Base-by-base conservation (phyloP, 2,329 filamentous ascomycete species). In the Zalaria sp. region DNA sequence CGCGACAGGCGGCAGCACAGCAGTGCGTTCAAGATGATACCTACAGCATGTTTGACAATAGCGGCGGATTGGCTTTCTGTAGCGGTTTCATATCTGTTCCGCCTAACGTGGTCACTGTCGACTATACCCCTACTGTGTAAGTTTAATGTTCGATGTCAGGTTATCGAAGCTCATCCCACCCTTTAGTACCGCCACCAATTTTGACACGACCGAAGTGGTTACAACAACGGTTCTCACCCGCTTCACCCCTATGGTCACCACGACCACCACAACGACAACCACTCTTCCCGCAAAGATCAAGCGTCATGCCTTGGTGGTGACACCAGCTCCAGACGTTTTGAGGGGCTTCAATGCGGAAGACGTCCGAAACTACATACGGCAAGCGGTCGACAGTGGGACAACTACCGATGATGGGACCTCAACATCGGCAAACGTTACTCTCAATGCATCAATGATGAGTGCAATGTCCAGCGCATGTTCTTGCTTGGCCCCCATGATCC, bases 381-480 rank as follows among this genome's bases (percentile, higher is more conserved):
- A 46, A 31, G 39, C 45, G 6, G 44, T 46, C 25, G 45, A 32
- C 5, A 48, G 43, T 32, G 42, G 26, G 6, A 46, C 43, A 32
- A 36, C 42, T 11, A 45, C 44, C 11, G 35, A 40, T 37, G 35
- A 44, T 25, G 36, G 18, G 18, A 18, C 18, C 18, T 18, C 18
- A 18, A 18, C 18, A 18, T 18, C 18, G 18, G 18, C 18, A 18
- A 18, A 18, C 34, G 36, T 18, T 39, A 43, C 42, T 27, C 35
- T 27, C n/a, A 32, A 34, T 43, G 39, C 42, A 34, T 34, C 32
- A 35, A 38, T 36, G 37, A 40, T 27, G 34, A 25, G 3, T 34
- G 36, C 1, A 39, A 28, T 59, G 40, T 53, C 51, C 9, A 59
- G 56, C 40, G 57, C 57, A 34, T 60, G 57, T 42, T 37, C 28